A percentile compares a stretch with the other conserved stretches of the same genome.
These are phyloP conservation scores for Cylindrotheca fusiformis DNA, from an alignment of 108 stramenopile genomes.

Conservation along the genomic window DNA sequence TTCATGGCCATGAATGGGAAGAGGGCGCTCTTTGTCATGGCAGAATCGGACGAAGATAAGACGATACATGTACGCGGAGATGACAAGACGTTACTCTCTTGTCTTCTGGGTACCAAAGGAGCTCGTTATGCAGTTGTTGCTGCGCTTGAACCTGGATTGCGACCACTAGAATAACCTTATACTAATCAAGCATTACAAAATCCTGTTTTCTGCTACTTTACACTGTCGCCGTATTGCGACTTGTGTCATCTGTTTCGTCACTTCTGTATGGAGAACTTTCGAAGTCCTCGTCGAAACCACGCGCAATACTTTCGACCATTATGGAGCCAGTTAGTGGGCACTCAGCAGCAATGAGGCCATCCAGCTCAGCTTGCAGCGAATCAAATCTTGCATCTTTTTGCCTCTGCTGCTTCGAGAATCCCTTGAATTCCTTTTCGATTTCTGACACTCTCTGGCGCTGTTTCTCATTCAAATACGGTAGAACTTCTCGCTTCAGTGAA, in stretches of 20 bases:
- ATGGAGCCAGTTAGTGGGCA: slow-evolving; percentile 81
- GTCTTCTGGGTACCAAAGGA: slow-evolving; percentile 23
- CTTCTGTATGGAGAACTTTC: background rate
- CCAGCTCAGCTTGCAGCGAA: slow-evolving; percentile 64
- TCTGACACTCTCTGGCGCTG: slow-evolving; percentile 54
- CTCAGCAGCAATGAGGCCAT: slow-evolving; percentile 86
- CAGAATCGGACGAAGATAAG: slow-evolving; percentile 27
- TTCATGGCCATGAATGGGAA: slow-evolving; percentile 38
- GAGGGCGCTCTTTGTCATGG: slow-evolving; percentile 31
- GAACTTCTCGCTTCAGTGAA: slow-evolving; percentile 65
- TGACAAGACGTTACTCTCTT: slow-evolving; percentile 30
- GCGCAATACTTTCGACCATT: slow-evolving; percentile 79
- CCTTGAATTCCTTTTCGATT: slow-evolving; percentile 55
- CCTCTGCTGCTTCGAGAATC: background rate
- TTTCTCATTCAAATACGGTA: slow-evolving; percentile 66
- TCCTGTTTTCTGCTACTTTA: background rate
- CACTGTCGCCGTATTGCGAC: slow-evolving; percentile 8
- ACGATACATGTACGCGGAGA: slow-evolving; percentile 40
- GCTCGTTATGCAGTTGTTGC: slow-evolving; percentile 23
- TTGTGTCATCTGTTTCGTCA: slow-evolving; percentile 15
- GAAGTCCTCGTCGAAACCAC: slow-evolving; percentile 37
- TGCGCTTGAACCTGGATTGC: slow-evolving; percentile 23
- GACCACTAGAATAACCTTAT: slow-evolving; percentile 7
- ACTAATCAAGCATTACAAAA: background rate
- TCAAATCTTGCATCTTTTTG: slow-evolving; percentile 21